phyloP scores from a whole-genome alignment of 176 grass and related monocot species.

The Hordeum vulgare region DNA sequence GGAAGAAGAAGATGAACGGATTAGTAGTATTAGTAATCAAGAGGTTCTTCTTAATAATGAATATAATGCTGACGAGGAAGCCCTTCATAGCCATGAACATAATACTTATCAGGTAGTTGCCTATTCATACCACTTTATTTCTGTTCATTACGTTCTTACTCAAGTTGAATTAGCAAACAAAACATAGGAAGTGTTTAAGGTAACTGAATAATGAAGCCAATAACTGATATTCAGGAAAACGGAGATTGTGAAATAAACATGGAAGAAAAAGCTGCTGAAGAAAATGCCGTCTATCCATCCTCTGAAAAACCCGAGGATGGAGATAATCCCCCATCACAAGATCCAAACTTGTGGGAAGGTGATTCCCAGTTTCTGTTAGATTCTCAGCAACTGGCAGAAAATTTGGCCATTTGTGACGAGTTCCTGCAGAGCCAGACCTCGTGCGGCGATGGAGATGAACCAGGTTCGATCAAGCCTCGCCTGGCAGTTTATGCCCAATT shows the following conservation, averaged over 20 bases:
- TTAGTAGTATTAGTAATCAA: conserved; percentile 23
- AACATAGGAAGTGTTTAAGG: neutral
- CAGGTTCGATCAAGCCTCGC: conserved; percentile 18
- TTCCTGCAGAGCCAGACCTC: conserved; percentile 88
- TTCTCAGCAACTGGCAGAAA: conserved; percentile 78
- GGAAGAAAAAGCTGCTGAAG: conserved; percentile 33
- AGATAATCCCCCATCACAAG: conserved; percentile 45
- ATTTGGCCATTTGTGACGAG: conserved; percentile 65
- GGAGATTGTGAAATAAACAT: conserved; percentile 30
- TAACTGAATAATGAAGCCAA: neutral
- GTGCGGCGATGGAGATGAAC: conserved; percentile 43
- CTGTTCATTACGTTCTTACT: neutral
- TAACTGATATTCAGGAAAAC: conserved; percentile 30
- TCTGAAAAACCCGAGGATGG: conserved; percentile 42
- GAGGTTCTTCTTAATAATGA: conserved; percentile 32
- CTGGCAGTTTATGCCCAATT: conserved; percentile 64
- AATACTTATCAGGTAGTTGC: conserved; percentile 42
- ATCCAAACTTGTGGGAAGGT: conserved; percentile 68
- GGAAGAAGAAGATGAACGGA: conserved; percentile 28
- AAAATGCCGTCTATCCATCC: conserved; percentile 12
- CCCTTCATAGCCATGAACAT: conserved; percentile 22
- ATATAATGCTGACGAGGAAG: conserved; percentile 16
- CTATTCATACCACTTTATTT: neutral
- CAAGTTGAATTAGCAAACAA: neutral
- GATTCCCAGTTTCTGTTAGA: conserved; percentile 71